Evolutionary conservation across 1,284 basidiomycete species (phyloP).

Genomic region (Ustilago esculenta): DNA sequence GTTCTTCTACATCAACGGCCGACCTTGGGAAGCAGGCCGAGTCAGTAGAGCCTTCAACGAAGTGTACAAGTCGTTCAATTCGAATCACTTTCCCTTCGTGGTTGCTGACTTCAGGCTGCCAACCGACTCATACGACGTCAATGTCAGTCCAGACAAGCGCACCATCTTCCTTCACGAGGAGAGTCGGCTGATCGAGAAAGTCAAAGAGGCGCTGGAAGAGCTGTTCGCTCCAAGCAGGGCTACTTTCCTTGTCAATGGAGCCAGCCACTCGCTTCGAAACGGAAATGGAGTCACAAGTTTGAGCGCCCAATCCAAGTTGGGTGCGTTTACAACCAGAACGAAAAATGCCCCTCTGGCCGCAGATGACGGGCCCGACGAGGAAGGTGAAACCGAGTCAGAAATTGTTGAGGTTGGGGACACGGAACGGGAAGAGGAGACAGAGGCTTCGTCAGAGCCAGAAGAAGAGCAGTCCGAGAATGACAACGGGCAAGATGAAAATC

Average conservation of each 20-base stretch:
- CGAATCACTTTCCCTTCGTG: conserved; percentile 74
- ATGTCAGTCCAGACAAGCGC: conserved; percentile 95
- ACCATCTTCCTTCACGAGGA: conserved; percentile 93
- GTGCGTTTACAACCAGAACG: background rate
- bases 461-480: background rate
- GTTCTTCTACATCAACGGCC: conserved; percentile 91
- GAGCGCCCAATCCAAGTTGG: conserved; percentile 18
- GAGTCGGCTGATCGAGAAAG: conserved; percentile 75
- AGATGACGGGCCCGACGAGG: background rate
- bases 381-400: conserved; percentile 15
- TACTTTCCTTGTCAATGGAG: conserved; percentile 70
- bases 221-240: conserved; percentile 76
- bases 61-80: conserved; percentile 61
- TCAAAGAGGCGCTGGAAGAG: conserved; percentile 73
- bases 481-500: conserved; percentile 2
- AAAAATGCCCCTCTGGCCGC: background rate
- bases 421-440: background rate
- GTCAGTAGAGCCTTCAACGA: conserved; percentile 61
- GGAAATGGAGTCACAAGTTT: conserved; percentile 10
- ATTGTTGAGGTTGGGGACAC: conserved; percentile 24
- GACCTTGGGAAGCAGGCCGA: conserved; percentile 77
- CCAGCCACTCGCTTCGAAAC: conserved; percentile 29
- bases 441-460: background rate
- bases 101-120: conserved; percentile 85
- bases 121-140: conserved; percentile 87